Evolutionary conservation across 2,329 filamentous ascomycete genomes (phyloP), one percentile per base, ranked within the genome.

Genomic region (Colletotrichum eremochloae): DNA sequence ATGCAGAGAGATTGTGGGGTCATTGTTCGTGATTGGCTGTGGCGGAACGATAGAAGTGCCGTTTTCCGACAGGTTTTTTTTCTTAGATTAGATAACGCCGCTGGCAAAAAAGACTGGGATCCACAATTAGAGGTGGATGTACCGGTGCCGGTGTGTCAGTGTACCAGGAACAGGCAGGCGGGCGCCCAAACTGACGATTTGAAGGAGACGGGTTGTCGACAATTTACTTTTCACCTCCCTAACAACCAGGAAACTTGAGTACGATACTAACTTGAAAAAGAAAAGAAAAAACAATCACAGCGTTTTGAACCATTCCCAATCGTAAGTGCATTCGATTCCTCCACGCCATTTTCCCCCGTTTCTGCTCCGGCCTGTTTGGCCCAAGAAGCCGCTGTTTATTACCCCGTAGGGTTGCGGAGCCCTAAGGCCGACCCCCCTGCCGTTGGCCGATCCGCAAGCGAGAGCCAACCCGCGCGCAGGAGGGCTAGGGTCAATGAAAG

Each of bases 371-470:
- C 53, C 50, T 15, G 48, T 58, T 40, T 62, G 55, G 63, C 55
- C 70, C 74, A 74, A 56, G 40, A 67, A 38, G 24, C 18, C 55
- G 29, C 57, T 63, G 9, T 38, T 50, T 71, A 36, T 44, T 67
- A 52, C 67, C 48, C 63, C 63, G 40, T 77, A 84, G 82, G 82
- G 82, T 80, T 83, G 79, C 53, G 74, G 78, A 83, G 77, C 82
- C 82, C 82, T 84, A 84, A 83, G 75, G 75, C 29, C 38, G 55
- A 70, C 66, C 70, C 70, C 70, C 70, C 70, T 71, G 70, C 70
- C 65, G 76, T 77, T 71, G 78, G 77, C 75, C 78, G 81, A 78
- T 73, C 73, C 79, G 84, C 85, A 86, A 85, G 84, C 83, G 83
- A 85, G 83, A 85, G 80, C 78, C 78, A 81, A 84, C 81, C 78